phyloP scores from a whole-genome alignment of 495 filamentous ascomycete genomes.

The Penicillium diatomitis region DNA sequence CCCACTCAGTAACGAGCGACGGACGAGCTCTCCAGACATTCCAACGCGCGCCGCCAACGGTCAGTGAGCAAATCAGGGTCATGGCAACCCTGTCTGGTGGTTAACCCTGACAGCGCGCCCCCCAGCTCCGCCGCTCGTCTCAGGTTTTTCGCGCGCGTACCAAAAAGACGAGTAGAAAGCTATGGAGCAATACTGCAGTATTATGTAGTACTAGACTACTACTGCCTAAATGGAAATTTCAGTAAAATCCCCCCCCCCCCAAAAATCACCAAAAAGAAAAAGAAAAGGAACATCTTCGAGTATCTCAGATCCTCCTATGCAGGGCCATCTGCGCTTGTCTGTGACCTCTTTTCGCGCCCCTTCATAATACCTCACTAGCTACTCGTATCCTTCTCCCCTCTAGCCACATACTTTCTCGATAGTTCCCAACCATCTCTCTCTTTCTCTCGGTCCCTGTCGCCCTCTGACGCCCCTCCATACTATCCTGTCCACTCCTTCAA shows the following conservation, averaged over 20 bases:
- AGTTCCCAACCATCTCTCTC: no score
- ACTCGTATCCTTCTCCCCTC: no score
- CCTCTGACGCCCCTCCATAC: no score
- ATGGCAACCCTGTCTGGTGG: neutral
- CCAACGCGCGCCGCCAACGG: neutral
- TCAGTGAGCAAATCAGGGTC: neutral
- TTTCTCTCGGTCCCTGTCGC: no score
- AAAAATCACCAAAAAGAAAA: no score
- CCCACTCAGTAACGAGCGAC: neutral
- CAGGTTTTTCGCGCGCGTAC: conserved; percentile 12
- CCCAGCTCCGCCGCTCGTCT: conserved; percentile 3
- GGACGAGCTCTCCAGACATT: neutral
- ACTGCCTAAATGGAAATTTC: no score
- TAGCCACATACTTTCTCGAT: no score
- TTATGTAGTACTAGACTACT: no score
- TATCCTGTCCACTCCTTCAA: neutral
- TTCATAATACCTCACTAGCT: neutral
- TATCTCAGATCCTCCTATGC: conserved; percentile 27
- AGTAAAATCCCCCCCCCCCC: no score
- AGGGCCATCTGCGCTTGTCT: conserved; percentile 9
- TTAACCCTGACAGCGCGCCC: neutral
- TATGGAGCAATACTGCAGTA: no score
- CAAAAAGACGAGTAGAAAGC: no score
- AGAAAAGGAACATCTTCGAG: conserved; percentile 11
- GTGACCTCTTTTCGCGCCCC: conserved; percentile 1